phyloP scores from a whole-genome alignment of 306 rosid species.

The Cyamopsis tetragonoloba region DNA sequence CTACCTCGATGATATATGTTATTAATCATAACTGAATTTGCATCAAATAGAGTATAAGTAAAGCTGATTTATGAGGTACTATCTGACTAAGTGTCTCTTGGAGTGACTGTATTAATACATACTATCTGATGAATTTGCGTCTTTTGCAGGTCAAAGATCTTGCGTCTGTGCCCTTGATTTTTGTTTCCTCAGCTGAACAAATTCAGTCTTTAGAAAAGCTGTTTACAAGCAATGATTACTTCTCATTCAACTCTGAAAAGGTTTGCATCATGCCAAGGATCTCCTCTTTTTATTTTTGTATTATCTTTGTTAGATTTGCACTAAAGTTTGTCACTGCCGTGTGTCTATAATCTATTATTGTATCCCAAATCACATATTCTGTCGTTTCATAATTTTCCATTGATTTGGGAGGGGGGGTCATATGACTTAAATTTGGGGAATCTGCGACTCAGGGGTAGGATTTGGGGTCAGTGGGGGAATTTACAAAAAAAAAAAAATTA shows the following conservation, averaged over 20 bases:
- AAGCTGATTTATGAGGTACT: slow-evolving; percentile 22
- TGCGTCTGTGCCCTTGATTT: slow-evolving; percentile 57
- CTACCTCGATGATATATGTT: slow-evolving; percentile 7
- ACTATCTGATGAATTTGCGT: slow-evolving; percentile 30
- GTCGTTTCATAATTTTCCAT: background rate
- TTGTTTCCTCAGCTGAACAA: slow-evolving; percentile 57
- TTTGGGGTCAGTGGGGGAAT: no score
- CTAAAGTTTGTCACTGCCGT: background rate
- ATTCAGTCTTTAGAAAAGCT: slow-evolving; percentile 47
- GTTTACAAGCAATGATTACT: slow-evolving; percentile 60
- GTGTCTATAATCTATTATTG: slow-evolving; percentile 18
- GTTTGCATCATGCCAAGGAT: slow-evolving; percentile 36
- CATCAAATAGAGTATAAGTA: no score
- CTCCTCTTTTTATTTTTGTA: slow-evolving; percentile 20
- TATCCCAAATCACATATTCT: slow-evolving; percentile 6
- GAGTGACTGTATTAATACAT: slow-evolving; percentile 2
- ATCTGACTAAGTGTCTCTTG: slow-evolving; percentile 5
- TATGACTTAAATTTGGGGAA: background rate
- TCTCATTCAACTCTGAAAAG: slow-evolving; percentile 62
- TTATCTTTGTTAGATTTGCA: background rate
- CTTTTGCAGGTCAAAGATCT: slow-evolving; percentile 64
- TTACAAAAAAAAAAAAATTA: no score
- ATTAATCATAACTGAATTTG: no score
- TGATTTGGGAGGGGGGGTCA: slow-evolving; percentile 1
- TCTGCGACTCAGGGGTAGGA: no score